Evolutionary conservation across 83 land plant species (phyloP), one percentile per base, ranked within the genome.

Genomic region (Larix sibirica): DNA sequence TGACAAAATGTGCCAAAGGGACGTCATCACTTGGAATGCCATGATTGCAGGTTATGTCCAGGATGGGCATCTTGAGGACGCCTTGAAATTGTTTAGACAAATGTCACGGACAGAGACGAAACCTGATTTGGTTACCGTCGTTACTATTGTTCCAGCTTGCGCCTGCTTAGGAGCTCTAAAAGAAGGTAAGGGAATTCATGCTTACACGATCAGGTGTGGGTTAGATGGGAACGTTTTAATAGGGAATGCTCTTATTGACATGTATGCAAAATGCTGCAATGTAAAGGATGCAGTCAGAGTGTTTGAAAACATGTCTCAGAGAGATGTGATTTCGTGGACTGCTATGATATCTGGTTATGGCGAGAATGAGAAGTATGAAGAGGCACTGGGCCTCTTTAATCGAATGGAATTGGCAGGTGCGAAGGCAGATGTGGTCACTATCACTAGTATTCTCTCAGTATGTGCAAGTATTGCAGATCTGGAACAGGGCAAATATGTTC

Each of bases 1-100:
- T 23, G 66, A 63, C 66, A 47, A 47, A 47, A 47, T 47, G 50
- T 47, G 9, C 9, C 50, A 47, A 31, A 84, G 84, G 82, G 75
- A 83, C 80, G 73, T 58, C 0, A 90, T 90, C 58, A 81, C 96
- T 7, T 94, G 94, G 93, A 76, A 76, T 54, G 56, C 59, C 12
- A 76, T 76, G 14, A 76, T 76, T 14, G 56, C 23, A 13, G 21
- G 79, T 10, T 76, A 47, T 26, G 79, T 26, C n/a, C 58, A 50
- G 60, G 59, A 10, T 54, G 79, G 60, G 60, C 33, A 21, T 3
- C 50, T 2, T 54, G 56, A 44, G 24, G 79, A 24, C 4, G 79
- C 79, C 59, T 54, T 76, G 79, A n/a, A 50, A n/a, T 2, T 76
- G 59, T 23, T 76, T 62, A 28, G 42, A 60, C 60, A 69, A 44